Conservation (phyloP, 306 rosid species). For the Cicer judaicum region DNA sequence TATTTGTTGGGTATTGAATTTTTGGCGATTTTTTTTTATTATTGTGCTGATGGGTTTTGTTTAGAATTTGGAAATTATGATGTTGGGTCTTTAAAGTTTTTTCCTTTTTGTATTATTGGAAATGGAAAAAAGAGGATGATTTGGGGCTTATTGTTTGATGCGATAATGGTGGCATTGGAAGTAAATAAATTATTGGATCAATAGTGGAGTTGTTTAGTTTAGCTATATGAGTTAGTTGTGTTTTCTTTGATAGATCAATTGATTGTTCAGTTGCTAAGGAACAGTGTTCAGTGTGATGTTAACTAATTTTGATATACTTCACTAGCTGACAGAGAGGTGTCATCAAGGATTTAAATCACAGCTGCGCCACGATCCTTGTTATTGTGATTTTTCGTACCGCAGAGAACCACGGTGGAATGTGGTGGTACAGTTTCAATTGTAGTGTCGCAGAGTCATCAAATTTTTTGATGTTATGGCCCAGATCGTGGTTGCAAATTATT, state of each 20-base stretch:
- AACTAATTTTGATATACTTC: conserved; percentile 14
- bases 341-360: not conserved
- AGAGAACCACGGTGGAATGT: not conserved
- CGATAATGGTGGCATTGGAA: conserved; percentile 4
- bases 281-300: conserved; percentile 13
- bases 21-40: not conserved
- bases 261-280: conserved; percentile 12
- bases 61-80: not conserved
- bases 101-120: conserved; percentile 21
- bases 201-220: not conserved
- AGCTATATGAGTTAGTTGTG: conserved; percentile 8
- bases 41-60: conserved; percentile 5
- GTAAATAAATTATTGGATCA: not conserved
- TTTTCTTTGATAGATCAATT: conserved; percentile 23
- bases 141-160: conserved; percentile 24
- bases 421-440: not conserved
- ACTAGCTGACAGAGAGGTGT: not conserved
- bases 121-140: conserved; percentile 17
- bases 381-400: not conserved
- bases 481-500: not conserved
- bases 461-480: not conserved
- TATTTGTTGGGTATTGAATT: not conserved
- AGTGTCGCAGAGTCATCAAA: not conserved
- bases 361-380: not conserved
- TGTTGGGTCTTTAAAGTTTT: conserved; percentile 36